Conservation (phyloP, 2,329 filamentous ascomycete genomes). For the Pseudophaeomoniella oleicola region DNA sequence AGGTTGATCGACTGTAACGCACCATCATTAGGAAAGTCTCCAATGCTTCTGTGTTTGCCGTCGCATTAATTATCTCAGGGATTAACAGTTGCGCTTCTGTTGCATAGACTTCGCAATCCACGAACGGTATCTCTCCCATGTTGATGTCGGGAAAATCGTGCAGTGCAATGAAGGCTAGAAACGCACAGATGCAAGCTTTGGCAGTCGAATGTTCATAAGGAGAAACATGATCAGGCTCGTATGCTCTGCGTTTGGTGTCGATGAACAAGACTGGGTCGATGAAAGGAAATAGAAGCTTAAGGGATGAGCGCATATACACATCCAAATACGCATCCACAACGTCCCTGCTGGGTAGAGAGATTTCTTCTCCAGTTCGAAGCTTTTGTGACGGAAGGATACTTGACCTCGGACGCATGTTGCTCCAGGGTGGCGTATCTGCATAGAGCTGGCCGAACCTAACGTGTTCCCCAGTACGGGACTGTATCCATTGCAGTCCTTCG, state of each 20-base stretch:
- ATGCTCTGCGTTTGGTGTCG: conserved; percentile 31
- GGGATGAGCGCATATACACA: conserved; percentile 18
- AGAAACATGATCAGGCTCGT: conserved; percentile 14
- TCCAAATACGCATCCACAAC: conserved; percentile 18
- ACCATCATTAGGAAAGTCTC: conserved; percentile 36
- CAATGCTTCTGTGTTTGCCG: conserved; percentile 25
- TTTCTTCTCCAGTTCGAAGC: conserved; percentile 7
- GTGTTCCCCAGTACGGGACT: conserved; percentile 27
- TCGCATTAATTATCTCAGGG: conserved; percentile 27
- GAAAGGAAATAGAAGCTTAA: conserved; percentile 34
- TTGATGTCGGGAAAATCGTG: conserved; percentile 8
- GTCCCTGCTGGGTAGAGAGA: conserved; percentile 20
- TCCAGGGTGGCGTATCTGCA: conserved; percentile 19
- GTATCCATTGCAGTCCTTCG: conserved; percentile 34
- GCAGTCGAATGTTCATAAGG: conserved; percentile 18
- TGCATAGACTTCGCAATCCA: conserved; percentile 28
- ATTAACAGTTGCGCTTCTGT: conserved; percentile 28
- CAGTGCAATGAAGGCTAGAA: conserved; percentile 25
- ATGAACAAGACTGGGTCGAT: conserved; percentile 33
- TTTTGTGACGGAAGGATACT: conserved; percentile 11
- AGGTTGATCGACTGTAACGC: too few species aligned
- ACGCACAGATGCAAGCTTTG: conserved; percentile 35
- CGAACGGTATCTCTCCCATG: conserved; percentile 4
- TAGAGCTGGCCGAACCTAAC: conserved; percentile 11
- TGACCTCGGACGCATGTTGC: conserved; percentile 16